phyloP scores from a whole-genome alignment of 2,329 filamentous ascomycete genomes.

The Ascochyta koolunga region DNA sequence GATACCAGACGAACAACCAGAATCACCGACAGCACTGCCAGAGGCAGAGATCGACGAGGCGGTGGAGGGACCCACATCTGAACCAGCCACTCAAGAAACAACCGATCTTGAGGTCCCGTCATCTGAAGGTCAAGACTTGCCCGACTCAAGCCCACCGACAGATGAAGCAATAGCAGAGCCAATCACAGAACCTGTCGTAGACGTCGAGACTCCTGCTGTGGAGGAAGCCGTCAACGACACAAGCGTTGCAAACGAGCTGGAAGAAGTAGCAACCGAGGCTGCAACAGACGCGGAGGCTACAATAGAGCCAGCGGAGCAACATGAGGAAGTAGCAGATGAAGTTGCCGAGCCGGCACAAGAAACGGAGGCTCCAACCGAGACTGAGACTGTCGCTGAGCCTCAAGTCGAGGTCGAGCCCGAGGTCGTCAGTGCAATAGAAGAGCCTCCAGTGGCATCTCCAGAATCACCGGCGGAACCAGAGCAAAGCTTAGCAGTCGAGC shows the following conservation, averaged over 20 bases:
- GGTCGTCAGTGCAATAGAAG: not conserved
- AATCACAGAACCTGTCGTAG: not conserved
- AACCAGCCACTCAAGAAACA: constrained; percentile 18
- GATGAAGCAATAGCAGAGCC: constrained; percentile 14
- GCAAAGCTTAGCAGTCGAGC: not conserved
- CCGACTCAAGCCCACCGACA: constrained; percentile 5
- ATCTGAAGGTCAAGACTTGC: constrained; percentile 11
- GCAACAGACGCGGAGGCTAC: not conserved
- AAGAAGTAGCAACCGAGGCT: constrained; percentile 1
- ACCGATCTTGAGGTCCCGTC: constrained; percentile 8
- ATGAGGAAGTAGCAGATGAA: not conserved
- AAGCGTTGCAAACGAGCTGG: not conserved
- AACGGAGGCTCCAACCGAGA: not conserved
- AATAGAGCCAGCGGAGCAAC: constrained; percentile 2
- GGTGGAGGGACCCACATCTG: constrained; percentile 27
- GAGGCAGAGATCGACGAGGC: constrained; percentile 26
- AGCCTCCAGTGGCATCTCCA: not conserved
- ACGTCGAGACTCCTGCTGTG: not conserved
- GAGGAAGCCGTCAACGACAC: not conserved
- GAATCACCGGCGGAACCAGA: constrained; percentile 5
- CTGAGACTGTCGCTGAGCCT: constrained; percentile 1
- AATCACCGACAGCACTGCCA: constrained; percentile 24
- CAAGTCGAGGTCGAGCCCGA: constrained; percentile 3
- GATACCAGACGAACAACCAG: constrained; percentile 21
- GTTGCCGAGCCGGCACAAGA: not conserved